Evolutionary conservation across 352 stramenopile species (phyloP).

Genomic region (Pythium diclinum): DNA sequence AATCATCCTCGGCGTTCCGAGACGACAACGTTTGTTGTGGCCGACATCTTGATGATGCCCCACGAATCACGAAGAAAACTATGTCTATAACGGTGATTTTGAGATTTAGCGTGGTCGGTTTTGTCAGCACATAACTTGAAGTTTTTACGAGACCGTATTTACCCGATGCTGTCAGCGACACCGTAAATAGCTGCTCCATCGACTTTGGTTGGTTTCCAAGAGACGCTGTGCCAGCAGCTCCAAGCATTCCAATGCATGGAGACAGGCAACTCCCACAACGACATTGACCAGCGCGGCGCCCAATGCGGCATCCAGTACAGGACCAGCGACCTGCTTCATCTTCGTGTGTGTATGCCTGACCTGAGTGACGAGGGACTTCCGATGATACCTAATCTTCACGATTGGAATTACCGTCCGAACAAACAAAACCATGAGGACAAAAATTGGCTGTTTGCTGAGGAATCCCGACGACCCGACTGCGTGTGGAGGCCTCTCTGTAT

Average conservation of each 20-base stretch:
- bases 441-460: constrained; percentile 88
- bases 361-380: constrained; percentile 32
- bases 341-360: neutral
- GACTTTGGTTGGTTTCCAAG: constrained; percentile 17
- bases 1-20: neutral
- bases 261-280: neutral
- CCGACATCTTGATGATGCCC: neutral
- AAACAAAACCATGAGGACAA: constrained; percentile 60
- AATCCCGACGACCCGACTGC: constrained; percentile 33
- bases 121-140: neutral
- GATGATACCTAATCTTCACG: constrained; percentile 78
- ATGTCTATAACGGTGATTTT: too few species aligned
- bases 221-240: neutral
- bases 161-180: neutral
- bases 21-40: neutral
- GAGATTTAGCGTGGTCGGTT: too few species aligned
- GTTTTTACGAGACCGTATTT: constrained; percentile 1
- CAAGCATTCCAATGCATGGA: neutral
- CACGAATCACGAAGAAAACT: too few species aligned
- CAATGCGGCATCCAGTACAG: neutral
- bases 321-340: neutral
- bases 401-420: constrained; percentile 88
- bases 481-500: neutral
- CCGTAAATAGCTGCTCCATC: constrained; percentile 10
- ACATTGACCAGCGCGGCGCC: neutral